Percentiles rank a stretch among this genome's conserved stretches.
Conservation (phyloP, 2,329 filamentous ascomycete species). For the Fusarium sublunatum region DNA sequence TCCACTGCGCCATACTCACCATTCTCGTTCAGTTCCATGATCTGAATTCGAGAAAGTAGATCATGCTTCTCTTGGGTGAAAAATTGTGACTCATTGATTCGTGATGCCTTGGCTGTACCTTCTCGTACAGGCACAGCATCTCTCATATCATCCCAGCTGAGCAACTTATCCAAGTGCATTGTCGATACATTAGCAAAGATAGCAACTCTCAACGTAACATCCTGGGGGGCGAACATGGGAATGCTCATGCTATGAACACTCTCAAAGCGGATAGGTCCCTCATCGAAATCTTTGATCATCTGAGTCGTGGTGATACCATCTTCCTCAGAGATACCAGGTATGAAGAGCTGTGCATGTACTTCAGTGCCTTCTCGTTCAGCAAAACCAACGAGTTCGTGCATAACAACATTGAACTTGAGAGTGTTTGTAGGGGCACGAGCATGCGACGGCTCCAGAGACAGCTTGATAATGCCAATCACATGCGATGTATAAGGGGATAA, state of each 20-base stretch:
- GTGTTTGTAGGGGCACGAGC: constrained; percentile 92
- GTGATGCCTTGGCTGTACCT: constrained; percentile 66
- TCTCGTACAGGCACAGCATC: constrained; percentile 73
- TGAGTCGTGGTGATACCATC: constrained; percentile 94
- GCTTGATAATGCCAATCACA: constrained; percentile 87
- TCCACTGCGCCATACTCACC: constrained; percentile 94
- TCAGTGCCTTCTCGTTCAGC: constrained; percentile 95
- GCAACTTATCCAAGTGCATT: constrained; percentile 95
- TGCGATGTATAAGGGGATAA: constrained; percentile 92
- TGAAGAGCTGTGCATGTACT: constrained; percentile 96
- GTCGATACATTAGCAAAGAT: constrained; percentile 91
- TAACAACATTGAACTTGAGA: constrained; percentile 97
- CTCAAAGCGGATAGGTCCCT: constrained; percentile 91
- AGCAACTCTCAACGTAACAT: constrained; percentile 82
- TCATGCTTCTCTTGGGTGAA: constrained; percentile 95
- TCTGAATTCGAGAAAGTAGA: constrained; percentile 85
- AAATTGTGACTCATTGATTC: constrained; percentile 92
- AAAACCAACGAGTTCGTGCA: constrained; percentile 95
- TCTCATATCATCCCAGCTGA: constrained; percentile 99
- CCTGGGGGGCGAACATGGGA: constrained; percentile 76
- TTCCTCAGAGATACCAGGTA: constrained; percentile 89
- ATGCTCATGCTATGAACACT: constrained; percentile 99
- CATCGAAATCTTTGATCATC: constrained; percentile 93
- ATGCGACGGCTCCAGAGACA: constrained; percentile 93
- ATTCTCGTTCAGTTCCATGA: constrained; percentile 90